These are phyloP conservation scores for Citrus inodora DNA, from an alignment of 345 rosid species.

Conservation along the genomic window DNA sequence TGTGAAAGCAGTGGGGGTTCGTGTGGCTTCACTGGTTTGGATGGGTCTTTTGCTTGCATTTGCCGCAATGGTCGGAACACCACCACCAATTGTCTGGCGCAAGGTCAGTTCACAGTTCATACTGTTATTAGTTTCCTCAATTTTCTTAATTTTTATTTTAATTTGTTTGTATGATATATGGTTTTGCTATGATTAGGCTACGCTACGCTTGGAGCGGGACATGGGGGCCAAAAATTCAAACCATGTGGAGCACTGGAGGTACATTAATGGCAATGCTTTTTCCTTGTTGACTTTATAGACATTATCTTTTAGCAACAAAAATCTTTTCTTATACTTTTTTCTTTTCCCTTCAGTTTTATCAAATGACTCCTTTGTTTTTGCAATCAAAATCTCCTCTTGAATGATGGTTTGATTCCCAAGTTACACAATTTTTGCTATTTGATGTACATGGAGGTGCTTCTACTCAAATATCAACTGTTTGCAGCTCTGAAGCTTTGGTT, in stretches of 20 bases:
- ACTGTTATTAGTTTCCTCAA: background rate
- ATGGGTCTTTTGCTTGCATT: slow-evolving; percentile 62
- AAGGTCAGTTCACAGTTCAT: slow-evolving; percentile 35
- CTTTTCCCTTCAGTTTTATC: background rate
- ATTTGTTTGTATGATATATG: background rate
- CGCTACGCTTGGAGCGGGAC: slow-evolving; percentile 49
- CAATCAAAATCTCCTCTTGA: background rate
- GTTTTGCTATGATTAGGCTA: slow-evolving; percentile 27
- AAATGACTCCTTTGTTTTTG: background rate
- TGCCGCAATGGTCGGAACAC: slow-evolving; percentile 51
- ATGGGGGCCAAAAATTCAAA: slow-evolving; percentile 38
- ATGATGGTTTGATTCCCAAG: background rate
- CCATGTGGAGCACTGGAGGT: slow-evolving; percentile 39
- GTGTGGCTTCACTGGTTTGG: slow-evolving; percentile 59
- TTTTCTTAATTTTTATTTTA: background rate
- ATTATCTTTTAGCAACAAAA: background rate
- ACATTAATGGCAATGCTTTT: slow-evolving; percentile 2
- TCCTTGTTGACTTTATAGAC: background rate
- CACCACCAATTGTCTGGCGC: slow-evolving; percentile 47
- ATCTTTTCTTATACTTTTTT: slow-evolving; percentile 8
- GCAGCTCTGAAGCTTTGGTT: background rate
- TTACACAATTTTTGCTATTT: background rate
- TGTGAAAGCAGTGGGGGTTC: slow-evolving; percentile 64
- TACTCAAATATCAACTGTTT: background rate
- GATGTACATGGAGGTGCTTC: background rate